phyloP scores from a whole-genome alignment of 371 early-diverging fungal species.

The Mortierella sp. region DNA sequence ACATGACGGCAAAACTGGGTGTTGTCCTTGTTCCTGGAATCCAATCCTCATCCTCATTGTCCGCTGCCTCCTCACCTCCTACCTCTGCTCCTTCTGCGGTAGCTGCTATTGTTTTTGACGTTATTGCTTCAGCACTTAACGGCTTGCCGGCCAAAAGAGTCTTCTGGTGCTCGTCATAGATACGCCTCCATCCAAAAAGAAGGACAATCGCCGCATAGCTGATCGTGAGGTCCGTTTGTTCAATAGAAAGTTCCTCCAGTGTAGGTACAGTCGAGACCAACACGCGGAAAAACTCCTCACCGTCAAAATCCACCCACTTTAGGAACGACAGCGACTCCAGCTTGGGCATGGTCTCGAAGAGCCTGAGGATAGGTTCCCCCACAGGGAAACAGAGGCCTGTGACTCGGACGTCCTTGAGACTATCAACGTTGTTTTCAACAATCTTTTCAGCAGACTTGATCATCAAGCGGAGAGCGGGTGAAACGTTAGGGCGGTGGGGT shows the following conservation, averaged over 20 bases:
- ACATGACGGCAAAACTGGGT: conserved; percentile 6
- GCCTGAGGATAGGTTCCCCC: background rate
- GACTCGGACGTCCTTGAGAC: background rate
- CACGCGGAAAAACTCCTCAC: background rate
- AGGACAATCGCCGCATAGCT: conserved; percentile 1
- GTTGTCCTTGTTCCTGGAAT: conserved; percentile 1
- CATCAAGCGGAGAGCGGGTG: background rate
- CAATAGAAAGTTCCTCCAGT: background rate
- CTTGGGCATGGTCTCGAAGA: background rate
- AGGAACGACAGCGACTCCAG: background rate
- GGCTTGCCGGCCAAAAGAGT: background rate
- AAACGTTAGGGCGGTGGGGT: background rate
- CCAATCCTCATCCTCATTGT: background rate
- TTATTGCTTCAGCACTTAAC: background rate
- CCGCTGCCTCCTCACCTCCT: background rate
- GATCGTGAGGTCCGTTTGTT: background rate
- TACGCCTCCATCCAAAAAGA: background rate
- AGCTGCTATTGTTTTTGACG: background rate
- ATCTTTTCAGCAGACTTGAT: conserved; percentile 7
- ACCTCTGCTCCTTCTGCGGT: background rate
- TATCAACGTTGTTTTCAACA: background rate
- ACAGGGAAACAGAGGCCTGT: conserved; percentile 1
- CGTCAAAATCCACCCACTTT: background rate
- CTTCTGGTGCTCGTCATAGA: conserved; percentile 6
- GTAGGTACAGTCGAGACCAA: background rate